phyloP scores from a whole-genome alignment of 1,284 basidiomycete genomes.

The Pisolithus thermaeus region DNA sequence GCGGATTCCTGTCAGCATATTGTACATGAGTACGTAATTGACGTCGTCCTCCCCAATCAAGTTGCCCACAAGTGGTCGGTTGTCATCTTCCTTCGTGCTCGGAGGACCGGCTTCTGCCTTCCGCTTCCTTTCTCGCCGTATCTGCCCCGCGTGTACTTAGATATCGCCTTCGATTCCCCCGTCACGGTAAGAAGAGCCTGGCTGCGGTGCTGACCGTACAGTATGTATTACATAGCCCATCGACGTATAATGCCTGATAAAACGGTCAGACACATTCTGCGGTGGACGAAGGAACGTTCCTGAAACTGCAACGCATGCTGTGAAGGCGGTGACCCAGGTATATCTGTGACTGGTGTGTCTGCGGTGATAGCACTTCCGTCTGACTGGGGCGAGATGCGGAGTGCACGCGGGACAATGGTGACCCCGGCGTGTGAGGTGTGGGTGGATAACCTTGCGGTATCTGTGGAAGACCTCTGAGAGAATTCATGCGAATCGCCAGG shows the following conservation, averaged over 20 bases:
- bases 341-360: conserved; percentile 10
- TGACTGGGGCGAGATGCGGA: conserved; percentile 8
- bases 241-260: conserved; percentile 52
- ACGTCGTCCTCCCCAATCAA: conserved; percentile 95
- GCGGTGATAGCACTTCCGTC: conserved; percentile 12
- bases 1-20: conserved; percentile 98
- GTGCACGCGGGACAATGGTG: conserved; percentile 15
- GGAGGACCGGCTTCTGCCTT: conserved; percentile 41
- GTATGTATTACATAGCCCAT: conserved; percentile 31
- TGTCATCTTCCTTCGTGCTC: conserved; percentile 33
- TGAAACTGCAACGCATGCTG: conserved; percentile 28
- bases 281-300: conserved; percentile 52
- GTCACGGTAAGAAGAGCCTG: conserved; percentile 28
- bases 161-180: conserved; percentile 55
- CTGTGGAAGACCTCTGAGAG: conserved; percentile 40
- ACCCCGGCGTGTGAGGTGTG: conserved; percentile 24
- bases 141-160: conserved; percentile 76
- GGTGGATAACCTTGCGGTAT: conserved; percentile 37
- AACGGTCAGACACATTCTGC: conserved; percentile 28
- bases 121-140: conserved; percentile 73
- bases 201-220: conserved; percentile 15
- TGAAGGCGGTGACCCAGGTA: conserved; percentile 11
- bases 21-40: conserved; percentile 99
- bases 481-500: conserved; percentile 8
- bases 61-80: conserved; percentile 83